Percentiles rank a stretch among this genome's conserved stretches.
Evolutionary conservation across 345 rosid species (phyloP).

Genomic region (Ceriops zippeliana): DNA sequence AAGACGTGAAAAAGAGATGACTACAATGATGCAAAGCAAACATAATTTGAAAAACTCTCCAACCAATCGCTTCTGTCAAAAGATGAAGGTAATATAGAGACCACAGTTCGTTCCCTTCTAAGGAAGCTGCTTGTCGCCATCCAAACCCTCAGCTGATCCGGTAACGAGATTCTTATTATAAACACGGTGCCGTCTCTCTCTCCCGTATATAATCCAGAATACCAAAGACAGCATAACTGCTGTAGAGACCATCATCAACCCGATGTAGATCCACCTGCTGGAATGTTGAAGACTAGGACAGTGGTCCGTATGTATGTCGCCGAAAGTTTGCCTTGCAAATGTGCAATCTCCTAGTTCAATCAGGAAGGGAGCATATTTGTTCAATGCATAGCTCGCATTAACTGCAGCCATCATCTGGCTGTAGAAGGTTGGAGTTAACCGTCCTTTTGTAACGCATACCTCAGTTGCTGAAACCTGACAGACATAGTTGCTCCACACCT

Average conservation of each 20-base stretch:
- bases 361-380: conserved; percentile 62
- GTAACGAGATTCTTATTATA: conserved; percentile 20
- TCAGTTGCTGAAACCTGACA: conserved; percentile 71
- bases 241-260: conserved; percentile 63
- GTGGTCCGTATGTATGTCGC: conserved; percentile 46
- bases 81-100: background rate
- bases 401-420: conserved; percentile 63
- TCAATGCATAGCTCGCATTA: conserved; percentile 52
- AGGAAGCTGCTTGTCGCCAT: conserved; percentile 8
- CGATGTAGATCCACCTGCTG: conserved; percentile 62
- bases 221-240: conserved; percentile 89
- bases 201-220: conserved; percentile 67
- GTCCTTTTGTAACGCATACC: conserved; percentile 63
- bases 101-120: background rate
- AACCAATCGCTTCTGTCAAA: background rate
- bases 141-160: conserved; percentile 4
- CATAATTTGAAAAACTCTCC: background rate
- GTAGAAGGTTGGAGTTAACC: conserved; percentile 67
- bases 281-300: conserved; percentile 64
- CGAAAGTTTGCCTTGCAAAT: conserved; percentile 69
- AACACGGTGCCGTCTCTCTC: conserved; percentile 56
- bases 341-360: conserved; percentile 71
- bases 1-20: background rate
- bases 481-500: conserved; percentile 70
- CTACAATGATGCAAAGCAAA: conserved; percentile 2